Evolutionary conservation across 441 rosid genomes (phyloP).

Genomic region (Bruguiera hainesii): DNA sequence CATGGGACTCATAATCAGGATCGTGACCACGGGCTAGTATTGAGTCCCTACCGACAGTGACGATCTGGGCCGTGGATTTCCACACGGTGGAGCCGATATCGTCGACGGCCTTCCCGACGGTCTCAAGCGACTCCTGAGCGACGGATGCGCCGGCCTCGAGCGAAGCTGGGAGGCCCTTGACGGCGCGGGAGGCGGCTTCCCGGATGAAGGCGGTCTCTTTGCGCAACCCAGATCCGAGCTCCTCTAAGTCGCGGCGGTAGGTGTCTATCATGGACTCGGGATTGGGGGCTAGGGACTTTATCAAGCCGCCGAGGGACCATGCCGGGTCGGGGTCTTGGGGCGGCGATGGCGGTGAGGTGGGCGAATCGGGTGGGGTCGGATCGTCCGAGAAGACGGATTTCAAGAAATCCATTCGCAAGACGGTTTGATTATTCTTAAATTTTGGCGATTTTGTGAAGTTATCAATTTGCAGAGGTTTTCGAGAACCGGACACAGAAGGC

Average conservation of each 20-base stretch:
- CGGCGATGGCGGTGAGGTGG: conserved; percentile 22
- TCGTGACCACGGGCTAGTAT: conserved; percentile 23
- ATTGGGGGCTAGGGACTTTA: conserved; percentile 46
- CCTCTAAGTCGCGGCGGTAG: conserved; percentile 63
- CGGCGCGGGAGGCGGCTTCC: conserved; percentile 66
- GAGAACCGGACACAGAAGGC: background rate
- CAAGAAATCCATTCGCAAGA: conserved; percentile 56
- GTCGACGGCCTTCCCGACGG: conserved; percentile 74
- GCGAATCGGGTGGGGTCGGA: conserved; percentile 35
- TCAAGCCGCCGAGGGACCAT: conserved; percentile 57
- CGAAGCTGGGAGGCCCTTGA: conserved; percentile 56
- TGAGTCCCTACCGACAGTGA: conserved; percentile 55
- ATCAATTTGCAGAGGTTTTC: background rate
- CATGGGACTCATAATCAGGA: conserved; percentile 19
- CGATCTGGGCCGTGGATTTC: conserved; percentile 68
- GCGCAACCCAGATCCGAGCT: conserved; percentile 56
- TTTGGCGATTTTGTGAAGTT: no score
- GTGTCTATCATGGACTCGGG: conserved; percentile 62
- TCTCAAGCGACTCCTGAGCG: conserved; percentile 69
- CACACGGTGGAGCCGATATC: conserved; percentile 64
- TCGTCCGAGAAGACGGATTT: conserved; percentile 55
- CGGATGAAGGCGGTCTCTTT: conserved; percentile 62
- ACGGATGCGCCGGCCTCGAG: conserved; percentile 68
- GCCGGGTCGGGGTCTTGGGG: conserved; percentile 10
- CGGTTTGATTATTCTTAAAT: no score